A percentile compares a stretch with the other conserved stretches of the same genome.
Conservation (phyloP, 2,329 filamentous ascomycete genomes). For the Magnaporthiopsis poae region DNA sequence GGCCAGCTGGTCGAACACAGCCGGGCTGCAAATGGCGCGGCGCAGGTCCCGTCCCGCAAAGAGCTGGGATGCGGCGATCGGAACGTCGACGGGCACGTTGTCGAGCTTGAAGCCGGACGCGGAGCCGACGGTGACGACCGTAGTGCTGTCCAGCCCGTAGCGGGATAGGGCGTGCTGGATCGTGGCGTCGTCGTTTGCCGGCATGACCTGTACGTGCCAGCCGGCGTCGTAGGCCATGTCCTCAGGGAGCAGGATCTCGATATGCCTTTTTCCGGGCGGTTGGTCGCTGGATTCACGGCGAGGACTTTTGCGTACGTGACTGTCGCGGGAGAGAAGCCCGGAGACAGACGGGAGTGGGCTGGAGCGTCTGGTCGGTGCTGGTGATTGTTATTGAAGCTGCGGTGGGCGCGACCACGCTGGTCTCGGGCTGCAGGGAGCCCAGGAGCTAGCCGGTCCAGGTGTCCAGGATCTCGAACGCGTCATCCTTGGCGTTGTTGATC, state of each 20-base stretch:
- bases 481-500: constrained; percentile 31
- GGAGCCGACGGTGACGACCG: constrained; percentile 30
- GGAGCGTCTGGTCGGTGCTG: constrained; percentile 11
- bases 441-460: constrained; percentile 32
- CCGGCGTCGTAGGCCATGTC: constrained; percentile 46
- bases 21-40: background rate
- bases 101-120: constrained; percentile 19
- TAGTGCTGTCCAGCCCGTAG: constrained; percentile 31
- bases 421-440: constrained; percentile 12
- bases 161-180: constrained; percentile 28
- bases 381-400: constrained; percentile 9
- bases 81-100: constrained; percentile 13
- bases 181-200: too few relatives aligned
- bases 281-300: background rate
- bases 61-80: constrained; percentile 11
- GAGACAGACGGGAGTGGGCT: background rate
- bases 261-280: constrained; percentile 33
- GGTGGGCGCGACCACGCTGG: background rate
- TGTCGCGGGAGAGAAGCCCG: constrained; percentile 21
- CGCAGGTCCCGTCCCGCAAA: background rate
- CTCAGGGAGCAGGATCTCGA: constrained; percentile 43
- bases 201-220: constrained; percentile 53
- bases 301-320: constrained; percentile 19
- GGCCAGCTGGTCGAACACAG: constrained; percentile 11
- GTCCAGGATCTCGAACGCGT: constrained; percentile 42